Evolutionary conservation across 2,329 filamentous ascomycete species (phyloP), one percentile per base, ranked within the genome.

Genomic region (Aspergillus spinulosporus): DNA sequence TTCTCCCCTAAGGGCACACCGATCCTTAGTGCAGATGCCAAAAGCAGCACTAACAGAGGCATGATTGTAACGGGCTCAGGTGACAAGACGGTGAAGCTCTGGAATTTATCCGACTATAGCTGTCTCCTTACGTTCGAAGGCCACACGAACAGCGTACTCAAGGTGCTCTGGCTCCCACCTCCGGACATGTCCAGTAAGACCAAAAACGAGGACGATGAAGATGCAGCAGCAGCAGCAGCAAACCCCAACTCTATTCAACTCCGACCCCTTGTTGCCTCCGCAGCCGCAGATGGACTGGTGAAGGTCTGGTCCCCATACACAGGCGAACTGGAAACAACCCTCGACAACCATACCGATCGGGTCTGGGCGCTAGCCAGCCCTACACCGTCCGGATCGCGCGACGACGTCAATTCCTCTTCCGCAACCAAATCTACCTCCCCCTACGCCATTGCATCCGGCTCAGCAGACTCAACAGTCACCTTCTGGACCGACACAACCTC

Each of bases 281-380:
- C 94, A 11, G 94, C 90, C 40, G 92, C 92, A 57, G 95, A 99
- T 73, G 94, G 94, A 1, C 82, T 99, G 3, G 92, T 99, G 57
- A 99, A 97, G 75, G 85, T 99, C 32, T 99, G 94, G 94, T 90
- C 96, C 65, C 88, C 89, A 8, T 88, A 88, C 68, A 87, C 83
- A 1, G 92, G 92, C 46, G 94, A 97, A 73, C 81, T 87, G 2
- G 90, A 92, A 63, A 88, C 89, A 62, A 99, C 94, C 0, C 82
- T 99, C 4, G 94, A 99, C 75, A 97, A 97, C 74, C 94, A 99
- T 73, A 92, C 92, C 66, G 94, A 99, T 74, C 86, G 94, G 55
- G 92, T 97, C 1, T 97, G 92, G 92, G 92, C 92, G 0, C 78
- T 97, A 14, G 85, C 90, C 82, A 93, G 70, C 81, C 88, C 45